Base-by-base conservation (phyloP, 192 early-diverging fungal species). In the Umbelopsis sp. region DNA sequence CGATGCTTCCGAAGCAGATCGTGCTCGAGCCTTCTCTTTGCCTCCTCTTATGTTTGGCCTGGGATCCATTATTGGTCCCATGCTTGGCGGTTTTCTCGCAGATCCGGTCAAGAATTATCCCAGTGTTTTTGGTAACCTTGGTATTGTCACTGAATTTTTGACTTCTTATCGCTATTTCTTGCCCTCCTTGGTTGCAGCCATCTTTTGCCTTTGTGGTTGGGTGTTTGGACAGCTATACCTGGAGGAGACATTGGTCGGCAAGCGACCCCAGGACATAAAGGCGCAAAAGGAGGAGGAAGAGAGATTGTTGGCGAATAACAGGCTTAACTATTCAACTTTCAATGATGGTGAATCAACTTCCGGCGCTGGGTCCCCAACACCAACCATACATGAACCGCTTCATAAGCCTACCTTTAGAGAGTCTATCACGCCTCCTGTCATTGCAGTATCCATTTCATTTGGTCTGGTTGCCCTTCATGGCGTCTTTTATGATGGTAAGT, bases 51-150 rank as follows among this genome's bases (percentile, higher is more conserved):
- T 75, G 2, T 88, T 86, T 80, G 90, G 87, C 20, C 49, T 91
- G 9, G 91, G 91, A 1, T 72, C 71, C 1, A 74, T 85, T 4
- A 64, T 79, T 33, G 91, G 92, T 0, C 87, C 92, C 0, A 67
- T 84, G 0, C 71, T 93, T 41, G 92, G 92, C 48, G 92, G 93
- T 0, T 82, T 90, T 33, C 83, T 95, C 4, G 72, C 88, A 0
- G 68, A 91, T 47, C 93, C 93, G 13, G 86, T 80, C 0, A 66
- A 82, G 16, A 71, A 81, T 64, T 89, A 81, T 44, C 90, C 91
- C 0, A 25, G 53, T 10, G 35, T 87, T 0, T 87, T 87, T 64
- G 82, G 78, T 2, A 21, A 81, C 5, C 30, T 64, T 3, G 73
- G 73, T 9, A 46, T 35, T 23, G 2, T 75, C 20, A 79, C 71